phyloP scores from a whole-genome alignment of 2,329 filamentous ascomycete genomes.

The Kalmusia sp. region DNA sequence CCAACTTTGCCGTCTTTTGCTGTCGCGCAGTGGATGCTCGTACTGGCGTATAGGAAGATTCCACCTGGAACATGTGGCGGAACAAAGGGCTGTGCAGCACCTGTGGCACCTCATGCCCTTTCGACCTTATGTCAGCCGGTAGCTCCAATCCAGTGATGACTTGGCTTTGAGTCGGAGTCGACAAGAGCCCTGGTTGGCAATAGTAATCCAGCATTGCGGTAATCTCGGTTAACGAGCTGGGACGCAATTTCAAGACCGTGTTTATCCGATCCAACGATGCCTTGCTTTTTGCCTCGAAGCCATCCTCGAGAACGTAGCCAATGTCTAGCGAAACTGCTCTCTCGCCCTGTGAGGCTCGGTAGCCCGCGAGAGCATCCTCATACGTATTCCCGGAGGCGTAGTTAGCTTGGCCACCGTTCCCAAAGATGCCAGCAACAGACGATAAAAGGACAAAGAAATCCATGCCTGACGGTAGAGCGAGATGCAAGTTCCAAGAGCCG shows the following conservation, averaged over 20 bases:
- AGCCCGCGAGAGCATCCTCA: conserved; percentile 27
- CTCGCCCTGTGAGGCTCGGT: conserved; percentile 39
- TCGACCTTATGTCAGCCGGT: background rate
- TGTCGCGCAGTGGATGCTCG: too few relatives aligned
- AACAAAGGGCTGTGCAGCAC: background rate
- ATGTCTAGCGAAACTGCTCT: conserved; percentile 47
- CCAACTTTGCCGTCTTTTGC: background rate
- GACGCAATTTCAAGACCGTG: background rate
- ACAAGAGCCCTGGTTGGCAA: background rate
- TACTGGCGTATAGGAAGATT: too few relatives aligned
- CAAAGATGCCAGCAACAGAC: conserved; percentile 7
- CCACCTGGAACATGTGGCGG: background rate
- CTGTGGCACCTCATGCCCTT: background rate
- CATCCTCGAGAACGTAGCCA: conserved; percentile 4
- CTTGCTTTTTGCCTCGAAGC: conserved; percentile 4
- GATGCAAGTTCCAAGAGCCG: conserved; percentile 21
- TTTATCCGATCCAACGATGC: background rate
- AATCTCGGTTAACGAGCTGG: background rate
- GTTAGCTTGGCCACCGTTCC: conserved; percentile 16
- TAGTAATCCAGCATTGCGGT: conserved; percentile 9
- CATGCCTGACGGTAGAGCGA: conserved; percentile 7
- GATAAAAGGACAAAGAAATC: conserved; percentile 21
- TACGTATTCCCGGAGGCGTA: conserved; percentile 34
- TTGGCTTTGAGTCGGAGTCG: background rate
- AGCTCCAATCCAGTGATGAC: conserved; percentile 1